A percentile compares a stretch with the other conserved stretches of the same genome.
Evolutionary conservation across 225 moss, liverwort and hornwort species (phyloP).

Genomic region (Thuidium tamariscinum): DNA sequence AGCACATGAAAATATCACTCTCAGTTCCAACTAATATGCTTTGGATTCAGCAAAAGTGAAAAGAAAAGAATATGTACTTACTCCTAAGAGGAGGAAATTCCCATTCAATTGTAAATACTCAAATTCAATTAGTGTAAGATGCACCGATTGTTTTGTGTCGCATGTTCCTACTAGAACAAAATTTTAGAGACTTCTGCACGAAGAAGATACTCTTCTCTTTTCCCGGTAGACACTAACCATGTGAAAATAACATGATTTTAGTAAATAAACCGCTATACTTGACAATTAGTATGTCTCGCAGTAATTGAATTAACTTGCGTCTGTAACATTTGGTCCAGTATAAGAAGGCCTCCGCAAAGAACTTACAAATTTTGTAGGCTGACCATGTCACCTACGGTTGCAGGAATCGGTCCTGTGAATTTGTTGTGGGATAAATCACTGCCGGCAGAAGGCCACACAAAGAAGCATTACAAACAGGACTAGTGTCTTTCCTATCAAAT

Average conservation of each 20-base stretch:
- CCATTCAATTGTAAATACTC: no score
- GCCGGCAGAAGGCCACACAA: not conserved
- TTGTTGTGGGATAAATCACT: constrained; percentile 47
- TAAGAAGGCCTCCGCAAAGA: not conserved
- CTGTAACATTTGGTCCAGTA: not conserved
- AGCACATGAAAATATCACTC: not conserved
- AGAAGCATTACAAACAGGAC: not conserved
- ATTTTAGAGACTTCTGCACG: no score
- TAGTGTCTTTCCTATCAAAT: not conserved
- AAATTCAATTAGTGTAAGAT: not conserved
- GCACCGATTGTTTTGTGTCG: not conserved
- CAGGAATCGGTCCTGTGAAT: constrained; percentile 41
- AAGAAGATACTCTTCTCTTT: no score
- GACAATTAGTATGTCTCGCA: no score
- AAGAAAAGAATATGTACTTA: not conserved
- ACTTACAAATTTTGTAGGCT: constrained; percentile 52
- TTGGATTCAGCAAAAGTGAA: not conserved
- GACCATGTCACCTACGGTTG: constrained; percentile 24
- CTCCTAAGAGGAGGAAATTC: not conserved
- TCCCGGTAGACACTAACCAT: no score
- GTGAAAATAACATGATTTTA: no score
- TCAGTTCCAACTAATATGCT: not conserved
- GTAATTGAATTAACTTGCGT: not conserved
- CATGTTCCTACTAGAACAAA: not conserved
- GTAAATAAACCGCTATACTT: not conserved